Base-by-base conservation (phyloP, 768 basidiomycete genomes). In the Panellus pusillus region DNA sequence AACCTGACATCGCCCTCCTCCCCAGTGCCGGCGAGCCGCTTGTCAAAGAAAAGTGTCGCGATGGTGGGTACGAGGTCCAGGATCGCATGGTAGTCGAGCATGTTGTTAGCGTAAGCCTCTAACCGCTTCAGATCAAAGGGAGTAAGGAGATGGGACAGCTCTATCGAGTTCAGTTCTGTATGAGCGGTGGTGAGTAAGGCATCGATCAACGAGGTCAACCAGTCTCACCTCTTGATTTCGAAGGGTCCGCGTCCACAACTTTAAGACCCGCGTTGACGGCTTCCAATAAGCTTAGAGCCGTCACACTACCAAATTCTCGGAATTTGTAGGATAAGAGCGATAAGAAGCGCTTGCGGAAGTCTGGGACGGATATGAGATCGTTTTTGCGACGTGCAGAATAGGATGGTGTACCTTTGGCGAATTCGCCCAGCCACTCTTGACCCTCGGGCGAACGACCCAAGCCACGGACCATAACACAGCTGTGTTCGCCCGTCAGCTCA, bases 121-220 rank as follows among this genome's bases (percentile, higher is more conserved):
- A 99, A 79, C 1, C 97, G 87, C 69, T 98, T 98, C 62, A 98
- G 79, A 69, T 98, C 97, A 68, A 96, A 98, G 0, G 97, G 93
- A 0, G 92, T 87, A 51, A 95, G 67, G 7, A 89, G 67, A 43
- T 86, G 73, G 1, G 82, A 73, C 66, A 91, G 69, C 42, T 78
- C 68, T 20, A 62, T 59, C 8, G 76, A 63, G 20, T 63, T 63
- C n/a, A 77, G 61, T 29, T 65, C 76, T 74, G 54, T 14, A 47
- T 24, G 24, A 24, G 24, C 24, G 24, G 24, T 24, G 17, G 41
- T 55, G 45, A 50, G 47, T 36, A 32, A 18, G 14, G 15, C 29
- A 31, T 6, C 9, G 13, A 19, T 4, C 6, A 9, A 6, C 6
- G 24, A 43, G 40, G 32, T 44, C 17, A 48, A 37, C 42, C 15